Base-by-base conservation (phyloP, 2,329 filamentous ascomycete species). In the Nemania sp. region DNA sequence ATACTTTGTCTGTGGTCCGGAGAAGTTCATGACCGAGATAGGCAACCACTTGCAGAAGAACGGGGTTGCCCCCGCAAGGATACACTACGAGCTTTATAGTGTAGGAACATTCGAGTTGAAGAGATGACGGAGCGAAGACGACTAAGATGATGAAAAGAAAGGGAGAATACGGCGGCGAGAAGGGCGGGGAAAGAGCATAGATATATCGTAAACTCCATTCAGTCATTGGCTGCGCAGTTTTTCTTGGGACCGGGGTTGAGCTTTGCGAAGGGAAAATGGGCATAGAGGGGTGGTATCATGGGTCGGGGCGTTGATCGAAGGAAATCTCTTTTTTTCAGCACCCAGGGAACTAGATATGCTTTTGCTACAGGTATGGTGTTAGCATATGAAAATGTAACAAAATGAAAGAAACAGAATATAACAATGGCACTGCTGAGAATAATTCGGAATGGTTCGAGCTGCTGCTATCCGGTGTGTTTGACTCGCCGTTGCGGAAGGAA, bases 1-100 rank as follows among this genome's bases (percentile, higher is more conserved):
- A 71, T 85, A 84, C 67, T 84, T 76, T 65, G 77, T 85, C 51
- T 85, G 82, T 62, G 83, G 83, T 0, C 81, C 82, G 0, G 81
- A 83, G 71, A 75, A 78, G 61, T 84, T 85, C 65, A 84, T 84
- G 81, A 65, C 77, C 2, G 80, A 84, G 67, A 80, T 82, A 9
- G 63, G 68, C 1, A 54, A 46, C 10, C 69, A 69, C 46, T 46
- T 72, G 40, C 49, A 57, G 34, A 68, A 56, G n/a, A 39, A 65
- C 20, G 66, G 67, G 0, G 67, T 71, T 11, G 50, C 54, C 13
- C 50, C 63, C 3, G 59, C 65, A 17, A 57, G 65, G 32, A 68
- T 72, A 18, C 62, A 58, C 15, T 72, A 68, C 25, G 69, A 72
- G 58, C 66, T 69, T 15, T 71, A 70, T 54, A 69, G 67, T 2